Conservation (phyloP, 2,329 filamentous ascomycete species). For the Fulvia fulva region DNA sequence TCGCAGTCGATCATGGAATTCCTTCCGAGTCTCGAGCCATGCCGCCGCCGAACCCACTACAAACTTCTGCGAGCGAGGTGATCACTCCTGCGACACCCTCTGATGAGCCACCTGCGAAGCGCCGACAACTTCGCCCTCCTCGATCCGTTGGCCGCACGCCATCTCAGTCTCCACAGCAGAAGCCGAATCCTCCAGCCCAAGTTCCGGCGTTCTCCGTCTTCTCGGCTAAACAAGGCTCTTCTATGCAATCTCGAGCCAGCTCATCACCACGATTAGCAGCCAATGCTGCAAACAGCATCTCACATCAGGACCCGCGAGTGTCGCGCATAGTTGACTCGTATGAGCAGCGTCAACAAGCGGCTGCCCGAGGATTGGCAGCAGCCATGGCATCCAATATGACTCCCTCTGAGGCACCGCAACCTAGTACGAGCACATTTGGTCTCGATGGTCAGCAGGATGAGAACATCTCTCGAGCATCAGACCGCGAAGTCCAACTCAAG, state of each 20-base stretch:
- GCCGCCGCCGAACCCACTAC: neutral
- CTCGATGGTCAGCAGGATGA: neutral
- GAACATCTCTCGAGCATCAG: neutral
- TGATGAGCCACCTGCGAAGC: neutral
- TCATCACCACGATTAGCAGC: neutral
- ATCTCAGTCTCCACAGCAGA: neutral
- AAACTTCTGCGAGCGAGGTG: neutral
- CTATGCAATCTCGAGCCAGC: neutral
- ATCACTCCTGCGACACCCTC: neutral
- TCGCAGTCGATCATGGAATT: neutral
- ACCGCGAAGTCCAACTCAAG: neutral
- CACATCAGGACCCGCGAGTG: neutral
- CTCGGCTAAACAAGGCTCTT: neutral
- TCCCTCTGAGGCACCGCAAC: neutral
- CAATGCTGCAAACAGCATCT: neutral
- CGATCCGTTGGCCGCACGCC: neutral
- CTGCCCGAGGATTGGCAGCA: neutral
- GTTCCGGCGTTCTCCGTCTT: neutral
- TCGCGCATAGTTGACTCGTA: neutral
- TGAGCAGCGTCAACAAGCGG: neutral
- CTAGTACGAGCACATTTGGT: neutral
- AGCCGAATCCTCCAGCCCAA: neutral
- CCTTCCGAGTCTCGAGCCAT: neutral
- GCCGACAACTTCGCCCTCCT: neutral
- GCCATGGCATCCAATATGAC: neutral